Evolutionary conservation across 2,329 filamentous ascomycete species (phyloP).

Genomic region (Didymellaceae sp.): DNA sequence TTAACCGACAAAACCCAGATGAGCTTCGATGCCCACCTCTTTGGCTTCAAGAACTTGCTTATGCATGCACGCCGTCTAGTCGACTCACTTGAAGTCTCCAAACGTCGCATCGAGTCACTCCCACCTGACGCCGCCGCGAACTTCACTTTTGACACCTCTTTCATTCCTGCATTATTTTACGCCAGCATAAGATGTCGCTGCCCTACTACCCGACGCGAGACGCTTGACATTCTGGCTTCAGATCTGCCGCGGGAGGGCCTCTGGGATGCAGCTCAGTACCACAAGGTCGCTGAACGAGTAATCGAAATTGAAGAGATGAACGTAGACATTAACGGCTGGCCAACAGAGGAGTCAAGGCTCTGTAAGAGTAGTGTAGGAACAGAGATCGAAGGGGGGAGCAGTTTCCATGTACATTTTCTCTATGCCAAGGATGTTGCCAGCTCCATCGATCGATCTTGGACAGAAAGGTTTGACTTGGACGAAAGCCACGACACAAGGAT

Average conservation of each 20-base stretch:
- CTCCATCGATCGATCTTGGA: not conserved
- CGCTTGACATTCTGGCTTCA: slow-evolving; percentile 19
- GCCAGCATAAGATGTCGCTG: slow-evolving; percentile 24
- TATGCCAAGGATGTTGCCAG: slow-evolving; percentile 4
- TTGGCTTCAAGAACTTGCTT: slow-evolving; percentile 14
- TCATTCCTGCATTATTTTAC: slow-evolving; percentile 21
- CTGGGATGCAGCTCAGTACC: slow-evolving; percentile 27
- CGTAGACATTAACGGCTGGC: slow-evolving; percentile 28
- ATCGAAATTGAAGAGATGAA: slow-evolving; percentile 31
- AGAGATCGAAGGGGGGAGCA: slow-evolving; percentile 23
- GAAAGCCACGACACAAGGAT: not conserved
- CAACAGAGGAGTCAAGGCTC: slow-evolving; percentile 21
- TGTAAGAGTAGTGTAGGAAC: slow-evolving; percentile 25
- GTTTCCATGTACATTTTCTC: slow-evolving; percentile 22
- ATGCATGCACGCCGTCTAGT: slow-evolving; percentile 19
- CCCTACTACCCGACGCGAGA: slow-evolving; percentile 26
- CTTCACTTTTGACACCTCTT: slow-evolving; percentile 22
- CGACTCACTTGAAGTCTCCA: slow-evolving; percentile 5
- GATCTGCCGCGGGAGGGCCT: slow-evolving; percentile 28
- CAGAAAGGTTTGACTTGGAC: slow-evolving; percentile 1
- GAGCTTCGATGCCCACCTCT: slow-evolving; percentile 17
- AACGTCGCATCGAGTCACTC: no score
- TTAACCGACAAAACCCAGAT: slow-evolving; percentile 14
- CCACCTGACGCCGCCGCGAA: slow-evolving; percentile 8
- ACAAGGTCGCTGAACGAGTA: slow-evolving; percentile 23